phyloP scores from a whole-genome alignment of 2,329 filamentous ascomycete genomes.

The Arthrobotrys iridis region DNA sequence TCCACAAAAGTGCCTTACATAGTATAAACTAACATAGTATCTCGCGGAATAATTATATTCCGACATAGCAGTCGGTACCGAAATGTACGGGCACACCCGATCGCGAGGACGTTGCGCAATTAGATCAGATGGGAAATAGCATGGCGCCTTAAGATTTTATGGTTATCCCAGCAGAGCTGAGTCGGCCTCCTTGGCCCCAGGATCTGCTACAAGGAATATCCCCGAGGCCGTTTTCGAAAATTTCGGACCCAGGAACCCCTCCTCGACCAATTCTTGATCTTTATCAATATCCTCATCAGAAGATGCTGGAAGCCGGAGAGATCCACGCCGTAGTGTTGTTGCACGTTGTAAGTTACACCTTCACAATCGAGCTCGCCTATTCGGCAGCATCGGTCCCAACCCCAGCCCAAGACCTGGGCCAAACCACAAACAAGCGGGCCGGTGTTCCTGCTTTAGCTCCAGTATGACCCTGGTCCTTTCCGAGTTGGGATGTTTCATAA shows the following conservation, averaged over 20 bases:
- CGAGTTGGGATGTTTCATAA: slow-evolving; percentile 31
- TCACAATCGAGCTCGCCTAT: not conserved
- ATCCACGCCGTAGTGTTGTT: not conserved
- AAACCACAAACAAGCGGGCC: slow-evolving; percentile 42
- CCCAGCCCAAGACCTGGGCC: slow-evolving; percentile 21
- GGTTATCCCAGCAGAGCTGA: no score
- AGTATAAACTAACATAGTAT: no score
- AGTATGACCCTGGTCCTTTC: not conserved
- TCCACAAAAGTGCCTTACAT: no score
- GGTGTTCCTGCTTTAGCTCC: slow-evolving; percentile 54
- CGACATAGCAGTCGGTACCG: no score
- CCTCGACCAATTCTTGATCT: not conserved
- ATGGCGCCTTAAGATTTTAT: no score
- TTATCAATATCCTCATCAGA: not conserved
- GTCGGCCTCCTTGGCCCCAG: not conserved
- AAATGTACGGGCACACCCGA: no score
- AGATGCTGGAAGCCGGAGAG: not conserved
- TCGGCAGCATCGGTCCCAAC: slow-evolving; percentile 43
- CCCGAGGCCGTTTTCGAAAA: not conserved
- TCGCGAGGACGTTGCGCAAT: no score
- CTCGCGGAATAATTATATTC: no score
- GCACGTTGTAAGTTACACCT: not conserved
- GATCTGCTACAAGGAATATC: slow-evolving; percentile 6
- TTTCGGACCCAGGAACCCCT: not conserved
- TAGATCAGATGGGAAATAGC: no score